Evolutionary conservation across 2,329 filamentous ascomycete genomes (phyloP), one percentile per base, ranked within the genome.

Genomic region (Hypoxylon sp.): DNA sequence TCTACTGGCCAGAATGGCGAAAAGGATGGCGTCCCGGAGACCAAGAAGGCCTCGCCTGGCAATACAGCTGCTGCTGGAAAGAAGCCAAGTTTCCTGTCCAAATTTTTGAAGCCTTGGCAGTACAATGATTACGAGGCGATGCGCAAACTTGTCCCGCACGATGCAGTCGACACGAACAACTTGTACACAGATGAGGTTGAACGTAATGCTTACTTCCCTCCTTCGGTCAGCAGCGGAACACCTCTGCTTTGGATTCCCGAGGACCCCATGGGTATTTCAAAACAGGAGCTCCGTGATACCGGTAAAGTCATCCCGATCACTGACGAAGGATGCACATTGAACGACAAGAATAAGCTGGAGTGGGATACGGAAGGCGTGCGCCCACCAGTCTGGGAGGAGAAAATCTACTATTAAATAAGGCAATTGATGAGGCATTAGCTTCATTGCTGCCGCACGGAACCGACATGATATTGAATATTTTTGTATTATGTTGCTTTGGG

Each of bases 161-260:
- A 81, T 23, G 75, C 76, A 0, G 25, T 75, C 2, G 69, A 74
- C 4, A 59, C 73, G 1, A 73, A 80, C 6, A 79, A 84, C 44
- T 66, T 79, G 1, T 92, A 94, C 67, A 67, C 82, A 0, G 75
- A 78, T 0, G 78, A 86, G 40, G 74, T 83, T 1, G 82, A 88
- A 66, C 75, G 78, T 7, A 79, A 88, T 38, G 91, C 89, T 0
- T 93, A 90, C 72, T 82, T 82, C 70, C 86, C 91, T 56, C 90
- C 91, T 0, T 80, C 87, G 0, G 79, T 93, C 66, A 81, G 71
- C 16, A 77, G 82, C 54, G 60, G 78, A 61, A 71, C 81, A 1
- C 89, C 89, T 2, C 73, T 90, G 20, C 76, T 96, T n/a, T 96
- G 91, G 91, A 89, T 96, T 45, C 90, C 91, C 0, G 78, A 82